A percentile compares a stretch with the other conserved stretches of the same genome.
These are phyloP conservation scores for Aspergillus ruber DNA, from an alignment of 2,329 filamentous ascomycete species.

Conservation along the genomic window DNA sequence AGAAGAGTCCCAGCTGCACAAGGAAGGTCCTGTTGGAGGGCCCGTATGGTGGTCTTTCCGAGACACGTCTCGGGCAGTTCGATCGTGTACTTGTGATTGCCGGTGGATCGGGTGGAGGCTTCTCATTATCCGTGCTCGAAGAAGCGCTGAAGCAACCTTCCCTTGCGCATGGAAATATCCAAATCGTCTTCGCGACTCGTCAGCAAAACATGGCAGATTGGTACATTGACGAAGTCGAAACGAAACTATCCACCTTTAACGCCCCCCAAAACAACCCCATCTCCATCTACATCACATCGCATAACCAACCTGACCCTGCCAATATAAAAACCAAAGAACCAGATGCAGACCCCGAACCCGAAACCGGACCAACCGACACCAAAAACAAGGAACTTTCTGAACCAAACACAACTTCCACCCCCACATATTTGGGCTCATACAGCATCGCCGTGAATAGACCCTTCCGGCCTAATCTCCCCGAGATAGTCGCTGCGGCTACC, in stretches of 20 bases:
- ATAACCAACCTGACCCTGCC: not conserved
- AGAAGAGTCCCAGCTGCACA: slow-evolving; percentile 27
- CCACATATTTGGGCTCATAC: not conserved
- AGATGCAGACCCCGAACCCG: not conserved
- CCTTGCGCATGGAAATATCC: not conserved
- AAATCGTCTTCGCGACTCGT: slow-evolving; percentile 12
- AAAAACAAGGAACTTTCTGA: not conserved
- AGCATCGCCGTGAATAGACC: not conserved
- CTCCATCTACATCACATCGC: slow-evolving; percentile 12
- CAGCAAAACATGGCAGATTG: slow-evolving; percentile 5
- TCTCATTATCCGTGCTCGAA: slow-evolving; percentile 46
- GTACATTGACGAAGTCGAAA: slow-evolving; percentile 6
- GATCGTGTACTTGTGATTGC: slow-evolving; percentile 45
- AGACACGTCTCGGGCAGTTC: slow-evolving; percentile 29
- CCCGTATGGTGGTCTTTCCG: slow-evolving; percentile 50
- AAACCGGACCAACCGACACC: not conserved
- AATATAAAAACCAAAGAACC: not conserved
- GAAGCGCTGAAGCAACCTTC: slow-evolving; percentile 18
- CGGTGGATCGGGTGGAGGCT: slow-evolving; percentile 53
- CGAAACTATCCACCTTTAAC: slow-evolving; percentile 1
- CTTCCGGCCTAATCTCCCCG: slow-evolving; percentile 28
- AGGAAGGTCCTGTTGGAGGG: slow-evolving; percentile 51
- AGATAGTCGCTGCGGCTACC: slow-evolving; percentile 11
- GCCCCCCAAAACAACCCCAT: slow-evolving; percentile 7
- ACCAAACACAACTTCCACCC: not conserved